Evolutionary conservation across 257 asterid species (phyloP), one percentile per base, ranked within the genome.

Genomic region (Jacaranda mimosifolia): DNA sequence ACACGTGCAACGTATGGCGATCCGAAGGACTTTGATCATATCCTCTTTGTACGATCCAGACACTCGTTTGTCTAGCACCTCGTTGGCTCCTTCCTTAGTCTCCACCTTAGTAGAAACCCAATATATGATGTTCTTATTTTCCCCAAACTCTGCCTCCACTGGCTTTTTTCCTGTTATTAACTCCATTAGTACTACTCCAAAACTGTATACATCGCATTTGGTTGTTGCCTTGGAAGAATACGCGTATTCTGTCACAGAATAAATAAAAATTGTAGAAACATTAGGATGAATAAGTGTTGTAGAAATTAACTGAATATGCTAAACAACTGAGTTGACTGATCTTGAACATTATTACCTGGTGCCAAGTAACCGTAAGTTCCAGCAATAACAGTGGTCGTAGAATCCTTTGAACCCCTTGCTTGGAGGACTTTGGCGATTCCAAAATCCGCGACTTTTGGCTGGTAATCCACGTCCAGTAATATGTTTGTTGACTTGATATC

Each of bases 331-430:
- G 35, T 48, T 35, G 10, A 67, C 6, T 9, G 56, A 36, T 26
- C 32, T 26, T 26, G 32, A 26, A 26, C 10, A 63, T 55, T 17
- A 13, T 38, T 85, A 95, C 99, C 99, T 81, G 98, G 99, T 14
- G 98, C 97, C 63, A 96, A 70, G 86, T 96, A 96, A n/a, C 99
- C 98, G 60, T 90, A 96, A 14, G 99, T 96, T 52, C 99, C 99
- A 0, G 97, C 97, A 75, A 91, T 82, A 19, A 85, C 90, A 0
- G 94, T 87, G 4, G 94, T 89, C 26, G 86, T 83, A 53, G 93
- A 89, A 76, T 93, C 97, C 79, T 85, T 87, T 8, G 97, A 90
- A 7, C 91, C 94, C 76, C 87, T 87, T 5, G 90, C 97, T 74
- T 87, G 98, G 76, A 95, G 81, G 60, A 95, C 96, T 77, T 93